Evolutionary conservation across 2,329 filamentous ascomycete species (phyloP).

Genomic region (Fusarium drepaniforme): DNA sequence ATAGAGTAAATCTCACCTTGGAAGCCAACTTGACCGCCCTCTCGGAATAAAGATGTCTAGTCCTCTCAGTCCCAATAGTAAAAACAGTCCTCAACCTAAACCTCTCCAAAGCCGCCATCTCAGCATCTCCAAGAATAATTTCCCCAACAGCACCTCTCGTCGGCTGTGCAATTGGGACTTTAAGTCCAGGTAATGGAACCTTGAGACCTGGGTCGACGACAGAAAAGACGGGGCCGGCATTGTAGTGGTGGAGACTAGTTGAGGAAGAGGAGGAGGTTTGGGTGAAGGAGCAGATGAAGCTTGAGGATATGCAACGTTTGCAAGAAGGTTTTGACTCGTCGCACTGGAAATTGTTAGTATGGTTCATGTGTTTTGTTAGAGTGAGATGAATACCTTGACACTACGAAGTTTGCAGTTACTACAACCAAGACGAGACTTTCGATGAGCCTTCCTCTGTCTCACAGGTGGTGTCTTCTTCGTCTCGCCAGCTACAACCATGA

Average conservation of each 20-base stretch:
- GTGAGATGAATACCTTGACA: constrained; percentile 57
- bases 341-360: constrained; percentile 55
- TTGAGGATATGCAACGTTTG: constrained; percentile 59
- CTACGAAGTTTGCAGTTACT: constrained; percentile 67
- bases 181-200: constrained; percentile 25
- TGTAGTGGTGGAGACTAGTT: constrained; percentile 34
- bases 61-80: constrained; percentile 51
- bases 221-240: constrained; percentile 23
- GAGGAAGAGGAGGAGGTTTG: constrained; percentile 25
- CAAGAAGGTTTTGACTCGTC: constrained; percentile 65
- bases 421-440: constrained; percentile 66
- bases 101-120: constrained; percentile 52
- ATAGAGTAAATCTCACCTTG: constrained; percentile 44
- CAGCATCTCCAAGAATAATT: constrained; percentile 48
- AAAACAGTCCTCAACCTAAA: constrained; percentile 58
- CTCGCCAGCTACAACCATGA: constrained; percentile 19
- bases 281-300: constrained; percentile 63
- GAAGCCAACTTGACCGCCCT: constrained; percentile 54
- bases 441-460: constrained; percentile 56
- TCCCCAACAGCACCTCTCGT: constrained; percentile 19
- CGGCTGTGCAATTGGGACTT: constrained; percentile 43
- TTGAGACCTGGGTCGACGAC: constrained; percentile 14
- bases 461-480: neutral
- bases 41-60: constrained; percentile 49
- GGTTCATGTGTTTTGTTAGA: neutral